Conservation (phyloP, 768 basidiomycete genomes). For the Lentinus brumalis region DNA sequence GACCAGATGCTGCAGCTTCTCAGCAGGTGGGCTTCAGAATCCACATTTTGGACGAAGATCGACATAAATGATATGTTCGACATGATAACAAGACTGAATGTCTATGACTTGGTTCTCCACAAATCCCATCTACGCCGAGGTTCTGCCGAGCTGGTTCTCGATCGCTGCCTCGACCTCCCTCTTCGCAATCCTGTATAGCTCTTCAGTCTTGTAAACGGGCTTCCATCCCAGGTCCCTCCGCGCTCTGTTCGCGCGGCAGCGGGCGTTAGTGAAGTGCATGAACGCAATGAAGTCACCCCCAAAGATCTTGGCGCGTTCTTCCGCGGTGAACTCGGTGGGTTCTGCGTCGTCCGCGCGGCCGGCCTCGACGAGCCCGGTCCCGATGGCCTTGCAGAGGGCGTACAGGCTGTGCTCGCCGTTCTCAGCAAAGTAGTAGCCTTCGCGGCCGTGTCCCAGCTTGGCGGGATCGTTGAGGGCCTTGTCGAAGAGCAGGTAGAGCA, state of each 20-base stretch:
- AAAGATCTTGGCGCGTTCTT: conserved; percentile 40
- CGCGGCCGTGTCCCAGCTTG: conserved; percentile 32
- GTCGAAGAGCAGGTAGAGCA: conserved; percentile 45
- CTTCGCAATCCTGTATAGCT: conserved; percentile 45
- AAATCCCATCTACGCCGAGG: too few relatives aligned
- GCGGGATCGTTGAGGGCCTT: conserved; percentile 28
- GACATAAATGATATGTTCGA: too few relatives aligned
- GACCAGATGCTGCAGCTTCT: too few relatives aligned
- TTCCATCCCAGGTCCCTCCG: conserved; percentile 45
- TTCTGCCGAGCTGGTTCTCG: not conserved
- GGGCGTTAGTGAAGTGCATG: conserved; percentile 1
- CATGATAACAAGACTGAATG: too few relatives aligned
- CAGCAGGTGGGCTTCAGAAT: too few relatives aligned
- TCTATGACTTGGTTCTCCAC: too few relatives aligned
- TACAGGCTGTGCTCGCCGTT: conserved; percentile 28
- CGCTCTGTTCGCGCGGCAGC: conserved; percentile 15
- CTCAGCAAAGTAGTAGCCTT: conserved; percentile 36
- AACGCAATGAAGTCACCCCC: not conserved
- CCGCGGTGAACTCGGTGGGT: conserved; percentile 43
- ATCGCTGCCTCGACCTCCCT: not conserved
- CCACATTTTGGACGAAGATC: too few relatives aligned
- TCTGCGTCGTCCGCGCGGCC: conserved; percentile 31
- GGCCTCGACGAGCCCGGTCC: conserved; percentile 33
- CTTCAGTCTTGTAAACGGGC: conserved; percentile 40
- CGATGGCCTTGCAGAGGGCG: conserved; percentile 37